These are phyloP conservation scores for Ocimum tenuiflorum DNA, from an alignment of 257 asterid genomes.

Conservation along the genomic window DNA sequence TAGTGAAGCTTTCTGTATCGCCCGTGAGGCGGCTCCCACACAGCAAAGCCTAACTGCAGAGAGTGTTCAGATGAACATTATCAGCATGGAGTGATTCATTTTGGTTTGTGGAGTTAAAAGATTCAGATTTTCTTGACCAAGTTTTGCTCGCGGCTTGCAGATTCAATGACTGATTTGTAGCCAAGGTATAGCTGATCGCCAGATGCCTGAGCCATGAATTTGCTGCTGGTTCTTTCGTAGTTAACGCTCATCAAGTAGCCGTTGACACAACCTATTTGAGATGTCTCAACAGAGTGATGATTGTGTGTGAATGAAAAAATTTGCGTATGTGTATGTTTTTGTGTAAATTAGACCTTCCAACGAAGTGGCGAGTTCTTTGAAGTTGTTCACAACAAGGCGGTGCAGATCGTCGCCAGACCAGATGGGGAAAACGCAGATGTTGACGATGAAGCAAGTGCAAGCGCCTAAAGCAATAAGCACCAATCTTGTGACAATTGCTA, in stretches of 20 bases:
- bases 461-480: constrained; percentile 70
- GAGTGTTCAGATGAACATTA: background rate
- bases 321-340: background rate
- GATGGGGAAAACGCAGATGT: constrained; percentile 63
- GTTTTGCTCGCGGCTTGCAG: constrained; percentile 57
- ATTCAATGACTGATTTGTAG: constrained; percentile 62
- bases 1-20: constrained; percentile 44
- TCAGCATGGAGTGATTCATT: too few relatives aligned
- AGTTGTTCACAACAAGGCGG: constrained; percentile 56
- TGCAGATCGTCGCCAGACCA: constrained; percentile 93
- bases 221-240: constrained; percentile 40
- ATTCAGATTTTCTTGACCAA: constrained; percentile 26
- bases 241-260: constrained; percentile 48
- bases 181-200: constrained; percentile 55
- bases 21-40: constrained; percentile 84
- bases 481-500: constrained; percentile 54
- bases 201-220: constrained; percentile 42
- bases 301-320: background rate
- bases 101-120: too few relatives aligned
- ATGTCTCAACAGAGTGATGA: background rate
- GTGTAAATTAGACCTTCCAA: constrained; percentile 44
- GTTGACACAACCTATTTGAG: constrained; percentile 52
- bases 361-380: constrained; percentile 54
- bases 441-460: constrained; percentile 46
- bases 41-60: constrained; percentile 54